phyloP scores from a whole-genome alignment of 768 basidiomycete genomes.

The Russula compacta region DNA sequence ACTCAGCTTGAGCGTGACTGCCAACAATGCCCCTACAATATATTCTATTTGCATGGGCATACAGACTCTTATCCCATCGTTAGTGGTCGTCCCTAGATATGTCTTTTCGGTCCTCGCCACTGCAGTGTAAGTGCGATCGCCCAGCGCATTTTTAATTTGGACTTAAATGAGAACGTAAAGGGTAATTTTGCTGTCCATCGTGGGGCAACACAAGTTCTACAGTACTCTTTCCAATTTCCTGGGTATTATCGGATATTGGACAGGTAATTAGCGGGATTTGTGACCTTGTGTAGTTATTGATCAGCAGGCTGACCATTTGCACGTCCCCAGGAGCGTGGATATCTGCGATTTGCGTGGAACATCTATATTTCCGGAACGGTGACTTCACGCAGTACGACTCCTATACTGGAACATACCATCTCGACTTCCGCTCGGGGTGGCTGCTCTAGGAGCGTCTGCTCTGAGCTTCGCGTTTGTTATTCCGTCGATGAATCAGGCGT shows the following conservation, averaged over 20 bases:
- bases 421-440: slow-evolving; percentile 51
- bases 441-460: slow-evolving; percentile 45
- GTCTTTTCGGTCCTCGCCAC: slow-evolving; percentile 57
- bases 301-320: slow-evolving; percentile 45
- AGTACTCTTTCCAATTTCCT: slow-evolving; percentile 54
- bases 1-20: slow-evolving; percentile 64
- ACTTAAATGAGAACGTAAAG: slow-evolving; percentile 27
- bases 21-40: slow-evolving; percentile 74
- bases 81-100: slow-evolving; percentile 55
- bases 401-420: slow-evolving; percentile 44
- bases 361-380: slow-evolving; percentile 51
- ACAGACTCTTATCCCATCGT: slow-evolving; percentile 56
- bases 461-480: slow-evolving; percentile 49
- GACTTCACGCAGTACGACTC: slow-evolving; percentile 42
- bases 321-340: slow-evolving; percentile 36
- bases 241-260: slow-evolving; percentile 48
- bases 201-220: slow-evolving; percentile 62
- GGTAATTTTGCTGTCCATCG: slow-evolving; percentile 57
- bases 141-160: background rate
- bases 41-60: slow-evolving; percentile 73
- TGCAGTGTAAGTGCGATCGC: slow-evolving; percentile 43
- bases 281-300: background rate
- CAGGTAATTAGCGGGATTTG: slow-evolving; percentile 14
- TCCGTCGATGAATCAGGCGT: slow-evolving; percentile 62
- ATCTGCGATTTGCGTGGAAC: slow-evolving; percentile 54